These are phyloP conservation scores for Vitis rupestris DNA, from an alignment of 164 flowering plant species.

Conservation along the genomic window DNA sequence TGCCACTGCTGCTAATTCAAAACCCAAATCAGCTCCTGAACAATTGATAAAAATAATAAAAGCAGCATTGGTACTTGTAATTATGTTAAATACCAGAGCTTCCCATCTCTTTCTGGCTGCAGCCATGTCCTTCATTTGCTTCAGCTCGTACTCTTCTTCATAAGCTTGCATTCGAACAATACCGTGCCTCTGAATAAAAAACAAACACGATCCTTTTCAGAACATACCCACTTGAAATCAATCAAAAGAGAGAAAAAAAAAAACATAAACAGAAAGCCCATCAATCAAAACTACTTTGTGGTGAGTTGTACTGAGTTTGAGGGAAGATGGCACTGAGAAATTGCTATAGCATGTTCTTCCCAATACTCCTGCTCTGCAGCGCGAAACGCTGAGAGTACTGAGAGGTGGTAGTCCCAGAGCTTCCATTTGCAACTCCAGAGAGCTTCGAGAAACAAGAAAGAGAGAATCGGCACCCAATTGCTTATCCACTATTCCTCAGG, in stretches of 20 bases:
- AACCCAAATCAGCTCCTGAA: not conserved
- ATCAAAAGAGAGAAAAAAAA: not conserved
- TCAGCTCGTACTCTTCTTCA: constrained; percentile 62
- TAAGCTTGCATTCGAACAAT: constrained; percentile 46
- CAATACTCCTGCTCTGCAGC: constrained; percentile 1
- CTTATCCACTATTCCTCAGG: not conserved
- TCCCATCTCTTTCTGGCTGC: constrained; percentile 99
- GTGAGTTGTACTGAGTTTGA: constrained; percentile 1
- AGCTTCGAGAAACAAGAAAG: not conserved
- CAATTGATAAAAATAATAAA: no score
- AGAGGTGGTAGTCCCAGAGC: constrained; percentile 37
- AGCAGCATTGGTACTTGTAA: no score
- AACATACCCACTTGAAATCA: not conserved
- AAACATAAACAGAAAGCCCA: not conserved
- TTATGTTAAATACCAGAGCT: constrained; percentile 52
- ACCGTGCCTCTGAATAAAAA: constrained; percentile 26
- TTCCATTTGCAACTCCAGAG: constrained; percentile 26
- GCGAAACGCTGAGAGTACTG: constrained; percentile 18
- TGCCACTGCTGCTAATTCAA: not conserved
- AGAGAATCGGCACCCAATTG: not conserved
- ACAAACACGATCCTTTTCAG: constrained; percentile 18
- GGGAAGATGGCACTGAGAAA: constrained; percentile 10
- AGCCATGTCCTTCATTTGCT: constrained; percentile 91
- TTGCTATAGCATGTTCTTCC: not conserved
- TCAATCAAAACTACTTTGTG: constrained; percentile 10